Base-by-base conservation (phyloP, 169 alveolate species). In the Plasmodium gaboni region DNA sequence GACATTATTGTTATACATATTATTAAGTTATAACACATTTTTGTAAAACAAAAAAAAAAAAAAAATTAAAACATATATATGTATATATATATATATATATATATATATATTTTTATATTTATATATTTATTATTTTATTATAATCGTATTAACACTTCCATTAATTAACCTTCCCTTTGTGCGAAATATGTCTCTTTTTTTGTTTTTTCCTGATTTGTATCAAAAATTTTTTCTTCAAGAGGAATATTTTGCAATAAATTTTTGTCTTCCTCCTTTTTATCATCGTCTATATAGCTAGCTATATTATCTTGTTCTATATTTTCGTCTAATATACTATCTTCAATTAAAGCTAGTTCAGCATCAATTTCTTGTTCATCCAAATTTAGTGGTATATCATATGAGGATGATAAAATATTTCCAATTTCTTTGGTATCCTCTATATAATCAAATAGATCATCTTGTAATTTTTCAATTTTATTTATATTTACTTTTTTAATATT, bases 341-440 rank as follows among this genome's bases (percentile, higher is more conserved):
- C 92, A 24, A 86, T 72, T 59, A 86, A 64, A 15, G 92, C 59
- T 17, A 86, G 44, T 64, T 86, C 92, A 19, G 92, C 87, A 61
- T 86, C 92, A 17, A 86, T 86, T 86, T 86, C 92, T 22, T 69
- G 44, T 60, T 86, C 92, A 64, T 86, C 87, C 46, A 86, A 64
- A 19, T 86, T 61, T 61, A 70, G 13, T 1, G 87, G 92, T 60
- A 86, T 71, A 2, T 86, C 87, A 55, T 86, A 86, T 10, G 92
- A 70, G 17, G 86, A 60, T 6, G 78, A 69, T 53, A 86, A 32
- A 44, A 86, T 60, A 60, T 70, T 87, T 32, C 87, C 80, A 59
- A 86, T 86, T 61, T 86, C 92, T 86, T 86, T 86, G 46, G 78
- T 55, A 17, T 86, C 92, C 48, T 86, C 92, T 6, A 86, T 86